Evolutionary conservation across 345 rosid species (phyloP), one percentile per base, ranked within the genome.

Genomic region (Turnera subulata): DNA sequence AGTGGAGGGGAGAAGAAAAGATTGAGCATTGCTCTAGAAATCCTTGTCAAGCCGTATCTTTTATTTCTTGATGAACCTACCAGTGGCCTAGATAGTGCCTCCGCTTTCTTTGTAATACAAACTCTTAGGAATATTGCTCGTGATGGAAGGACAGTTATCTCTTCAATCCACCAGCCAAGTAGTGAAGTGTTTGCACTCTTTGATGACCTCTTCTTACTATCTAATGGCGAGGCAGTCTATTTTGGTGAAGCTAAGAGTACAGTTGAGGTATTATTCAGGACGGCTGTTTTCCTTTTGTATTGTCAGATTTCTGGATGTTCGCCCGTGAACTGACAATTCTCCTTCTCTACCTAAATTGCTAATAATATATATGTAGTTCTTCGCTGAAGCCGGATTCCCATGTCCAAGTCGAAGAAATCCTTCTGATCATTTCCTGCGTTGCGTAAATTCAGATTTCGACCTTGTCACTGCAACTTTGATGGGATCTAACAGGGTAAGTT

Each of bases 111-210:
- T 17, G 71, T 73, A 10, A 16, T 67, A 52, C 63, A 61, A 37
- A 59, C 59, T 17, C 74, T 70, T 1, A 65, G 55, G 20, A 53
- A 46, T 12, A 64, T 67, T 23, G 78, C 73, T n/a, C 61, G 19
- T 2, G 74, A 67, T 16, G 67, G 71, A 6, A 73, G 71, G 46
- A 75, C 70, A 0, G 76, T 79, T 11, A 45, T 82, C 6, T 75
- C 71, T 46, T 73, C 81, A 1, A 54, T 82, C 61, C 88, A 82
- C 29, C 84, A 82, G 65, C 80, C 82, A 0, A 82, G 80, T 61
- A 68, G 79, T 33, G 79, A 82, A 25, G 71, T 79, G 15, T 77
- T 77, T 46, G 53, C 69, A 21, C 69, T 82, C 24, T 79, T 79
- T 38, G 70, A 76, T 54, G 69, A 56, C 55, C 61, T 82, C 51